Evolutionary conservation across 768 basidiomycete genomes (phyloP).

Genomic region (Collybia nuda): DNA sequence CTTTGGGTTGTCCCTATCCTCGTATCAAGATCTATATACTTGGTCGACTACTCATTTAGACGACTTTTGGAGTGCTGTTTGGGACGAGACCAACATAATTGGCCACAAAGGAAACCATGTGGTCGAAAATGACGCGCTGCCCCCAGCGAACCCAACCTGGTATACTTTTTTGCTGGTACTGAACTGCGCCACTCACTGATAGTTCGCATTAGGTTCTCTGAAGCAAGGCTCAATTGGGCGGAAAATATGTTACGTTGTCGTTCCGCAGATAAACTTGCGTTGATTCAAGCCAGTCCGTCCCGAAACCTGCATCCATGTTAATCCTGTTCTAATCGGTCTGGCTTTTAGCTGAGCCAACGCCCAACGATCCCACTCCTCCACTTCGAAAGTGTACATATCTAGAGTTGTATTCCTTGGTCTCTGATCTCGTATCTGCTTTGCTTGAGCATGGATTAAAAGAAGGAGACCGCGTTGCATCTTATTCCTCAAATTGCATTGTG

Average conservation of each 20-base stretch:
- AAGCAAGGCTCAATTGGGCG: conserved; percentile 73
- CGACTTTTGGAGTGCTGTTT: conserved; percentile 71
- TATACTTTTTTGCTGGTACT: conserved; percentile 25
- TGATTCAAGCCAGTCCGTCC: conserved; percentile 68
- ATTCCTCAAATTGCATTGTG: conserved; percentile 78
- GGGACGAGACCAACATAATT: conserved; percentile 64
- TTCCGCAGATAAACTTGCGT: conserved; percentile 55
- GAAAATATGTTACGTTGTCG: conserved; percentile 75
- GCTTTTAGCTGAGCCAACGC: conserved; percentile 61
- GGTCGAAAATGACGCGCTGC: conserved; percentile 52
- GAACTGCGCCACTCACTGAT: too few relatives aligned
- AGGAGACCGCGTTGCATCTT: conserved; percentile 76
- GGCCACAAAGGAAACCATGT: conserved; percentile 62
- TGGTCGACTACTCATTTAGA: conserved; percentile 66
- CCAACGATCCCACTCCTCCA: conserved; percentile 40
- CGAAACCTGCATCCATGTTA: conserved; percentile 13
- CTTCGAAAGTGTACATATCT: conserved; percentile 52
- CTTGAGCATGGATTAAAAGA: conserved; percentile 49
- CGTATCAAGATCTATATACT: conserved; percentile 63
- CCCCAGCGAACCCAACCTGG: conserved; percentile 69
- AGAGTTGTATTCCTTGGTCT: conserved; percentile 56
- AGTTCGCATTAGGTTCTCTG: conserved; percentile 40
- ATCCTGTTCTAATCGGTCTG: conserved; percentile 12
- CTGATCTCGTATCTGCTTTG: conserved; percentile 57
- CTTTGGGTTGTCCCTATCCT: conserved; percentile 40